A percentile compares a stretch with the other conserved stretches of the same genome.
Evolutionary conservation across 371 early-diverging fungal species (phyloP).

Genomic region (Circinella minor): DNA sequence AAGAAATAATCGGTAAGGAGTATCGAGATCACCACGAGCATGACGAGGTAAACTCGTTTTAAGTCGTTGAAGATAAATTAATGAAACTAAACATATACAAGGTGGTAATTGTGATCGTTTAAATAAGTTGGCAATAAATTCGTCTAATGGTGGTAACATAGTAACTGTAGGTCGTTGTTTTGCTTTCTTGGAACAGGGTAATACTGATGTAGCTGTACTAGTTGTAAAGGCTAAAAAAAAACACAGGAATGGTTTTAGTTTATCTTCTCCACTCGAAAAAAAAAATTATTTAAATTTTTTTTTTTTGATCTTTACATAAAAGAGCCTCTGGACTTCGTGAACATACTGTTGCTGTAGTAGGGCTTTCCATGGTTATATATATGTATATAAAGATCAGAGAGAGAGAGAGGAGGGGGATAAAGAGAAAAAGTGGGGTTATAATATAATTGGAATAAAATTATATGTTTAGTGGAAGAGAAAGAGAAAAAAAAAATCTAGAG

Average conservation of each 20-base stretch:
- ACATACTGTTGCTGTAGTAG: constrained; percentile 37
- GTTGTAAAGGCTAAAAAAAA: constrained; percentile 40
- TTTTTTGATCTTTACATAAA: constrained; percentile 35
- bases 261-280: not conserved
- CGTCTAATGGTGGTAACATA: constrained; percentile 38
- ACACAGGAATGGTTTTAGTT: not conserved
- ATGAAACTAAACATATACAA: constrained; percentile 61
- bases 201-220: constrained; percentile 47
- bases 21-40: constrained; percentile 75
- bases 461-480: not conserved
- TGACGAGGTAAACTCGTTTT: constrained; percentile 63
- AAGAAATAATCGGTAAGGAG: constrained; percentile 78
- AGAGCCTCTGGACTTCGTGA: constrained; percentile 54
- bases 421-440: not conserved
- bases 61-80: constrained; percentile 79
- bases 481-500: too few species aligned
- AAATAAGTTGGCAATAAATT: constrained; percentile 48
- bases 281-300: not conserved
- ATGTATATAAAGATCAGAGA: not conserved
- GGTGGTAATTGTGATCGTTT: constrained; percentile 47
- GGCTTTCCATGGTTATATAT: constrained; percentile 18
- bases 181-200: constrained; percentile 40
- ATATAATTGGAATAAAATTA: not conserved
- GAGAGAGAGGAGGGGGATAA: not conserved
- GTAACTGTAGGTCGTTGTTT: constrained; percentile 15